phyloP scores from a whole-genome alignment of 1,284 basidiomycete genomes.

The Grifola frondosa region DNA sequence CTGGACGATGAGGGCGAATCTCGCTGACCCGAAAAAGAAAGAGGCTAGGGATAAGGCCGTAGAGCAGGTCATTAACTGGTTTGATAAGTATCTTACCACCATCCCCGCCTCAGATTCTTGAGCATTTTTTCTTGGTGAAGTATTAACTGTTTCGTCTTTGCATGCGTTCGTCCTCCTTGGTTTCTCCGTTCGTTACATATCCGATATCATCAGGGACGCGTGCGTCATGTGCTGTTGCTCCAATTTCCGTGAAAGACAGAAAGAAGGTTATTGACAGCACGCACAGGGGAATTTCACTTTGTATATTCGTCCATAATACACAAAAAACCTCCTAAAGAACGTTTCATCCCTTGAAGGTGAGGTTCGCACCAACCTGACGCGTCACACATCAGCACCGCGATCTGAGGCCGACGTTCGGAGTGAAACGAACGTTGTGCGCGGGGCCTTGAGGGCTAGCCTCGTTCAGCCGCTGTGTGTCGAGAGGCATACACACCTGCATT shows the following conservation, averaged over 20 bases:
- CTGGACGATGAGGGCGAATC: conserved; percentile 21
- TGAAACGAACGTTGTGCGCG: conserved; percentile 61
- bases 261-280: too few relatives aligned
- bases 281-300: too few relatives aligned
- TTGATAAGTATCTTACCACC: conserved; percentile 21
- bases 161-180: too few relatives aligned
- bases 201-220: too few relatives aligned
- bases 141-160: too few relatives aligned
- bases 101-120: too few relatives aligned
- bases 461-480: conserved; percentile 87
- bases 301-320: too few relatives aligned
- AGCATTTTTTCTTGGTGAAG: too few relatives aligned
- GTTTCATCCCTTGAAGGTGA: conserved; percentile 65
- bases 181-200: too few relatives aligned
- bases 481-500: conserved; percentile 69
- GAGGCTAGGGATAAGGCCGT: conserved; percentile 21
- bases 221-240: too few relatives aligned
- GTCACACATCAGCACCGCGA: conserved; percentile 1
- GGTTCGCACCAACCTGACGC: conserved; percentile 62
- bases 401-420: not conserved
- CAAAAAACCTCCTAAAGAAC: too few relatives aligned
- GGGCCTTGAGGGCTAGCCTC: conserved; percentile 58
- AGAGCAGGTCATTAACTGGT: conserved; percentile 22
- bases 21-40: conserved; percentile 18
- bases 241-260: too few relatives aligned